Evolutionary conservation across 2,329 filamentous ascomycete genomes (phyloP).

Genomic region (Sclerotinia minor): DNA sequence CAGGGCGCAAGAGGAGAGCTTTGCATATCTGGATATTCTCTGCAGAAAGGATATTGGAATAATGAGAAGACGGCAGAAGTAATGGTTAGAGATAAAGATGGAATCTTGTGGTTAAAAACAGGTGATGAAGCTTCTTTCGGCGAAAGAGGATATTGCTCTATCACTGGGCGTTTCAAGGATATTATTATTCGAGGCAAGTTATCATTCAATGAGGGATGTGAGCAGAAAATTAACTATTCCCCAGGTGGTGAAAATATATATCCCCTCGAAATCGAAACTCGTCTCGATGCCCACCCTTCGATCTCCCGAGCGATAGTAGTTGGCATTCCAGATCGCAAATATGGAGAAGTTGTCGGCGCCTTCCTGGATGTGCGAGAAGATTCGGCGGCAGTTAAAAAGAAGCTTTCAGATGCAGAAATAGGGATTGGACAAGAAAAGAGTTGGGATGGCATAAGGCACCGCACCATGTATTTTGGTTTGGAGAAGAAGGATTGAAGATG

Average conservation of each 20-base stretch:
- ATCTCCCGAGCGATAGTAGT: constrained; percentile 62
- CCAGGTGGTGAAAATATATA: constrained; percentile 56
- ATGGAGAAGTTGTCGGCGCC: constrained; percentile 66
- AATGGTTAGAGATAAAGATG: constrained; percentile 35
- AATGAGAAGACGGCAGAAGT: constrained; percentile 45
- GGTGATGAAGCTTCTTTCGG: constrained; percentile 56
- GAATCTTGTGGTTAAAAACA: constrained; percentile 51
- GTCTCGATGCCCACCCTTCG: constrained; percentile 56
- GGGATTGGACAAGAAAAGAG: constrained; percentile 60
- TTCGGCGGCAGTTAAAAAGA: constrained; percentile 57
- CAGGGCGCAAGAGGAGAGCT: constrained; percentile 58
- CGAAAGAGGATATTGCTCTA: constrained; percentile 48
- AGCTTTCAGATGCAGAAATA: constrained; percentile 58
- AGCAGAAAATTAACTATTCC: background rate
- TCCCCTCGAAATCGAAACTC: constrained; percentile 70
- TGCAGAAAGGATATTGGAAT: constrained; percentile 64
- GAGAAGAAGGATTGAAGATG: constrained; percentile 50
- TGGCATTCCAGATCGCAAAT: constrained; percentile 62
- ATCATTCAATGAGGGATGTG: constrained; percentile 38
- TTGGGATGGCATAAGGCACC: constrained; percentile 70
- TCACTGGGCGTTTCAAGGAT: constrained; percentile 70
- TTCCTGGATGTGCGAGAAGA: constrained; percentile 63
- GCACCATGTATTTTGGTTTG: constrained; percentile 74
- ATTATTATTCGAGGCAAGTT: constrained; percentile 60
- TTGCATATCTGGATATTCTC: constrained; percentile 51